These are phyloP conservation scores for Linanthus parryae DNA, from an alignment of 148 eudicot genomes.

Conservation along the genomic window DNA sequence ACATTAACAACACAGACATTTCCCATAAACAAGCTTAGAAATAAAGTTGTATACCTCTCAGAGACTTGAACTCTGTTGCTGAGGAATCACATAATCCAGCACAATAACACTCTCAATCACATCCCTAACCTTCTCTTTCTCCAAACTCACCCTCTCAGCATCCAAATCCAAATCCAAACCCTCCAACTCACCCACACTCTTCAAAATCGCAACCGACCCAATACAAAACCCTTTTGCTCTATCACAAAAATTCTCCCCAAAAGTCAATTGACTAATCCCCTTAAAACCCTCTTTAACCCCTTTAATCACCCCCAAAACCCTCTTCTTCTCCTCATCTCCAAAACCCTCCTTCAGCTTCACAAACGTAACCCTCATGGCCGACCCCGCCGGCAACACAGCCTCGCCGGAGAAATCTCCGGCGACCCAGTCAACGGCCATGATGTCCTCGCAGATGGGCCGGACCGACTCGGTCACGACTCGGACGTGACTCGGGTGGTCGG, in stretches of 20 bases:
- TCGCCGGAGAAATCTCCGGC: slow-evolving; percentile 18
- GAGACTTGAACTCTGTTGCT: background rate
- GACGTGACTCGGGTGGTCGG: slow-evolving; percentile 55
- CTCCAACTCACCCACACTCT: slow-evolving; percentile 47
- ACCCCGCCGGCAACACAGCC: slow-evolving; percentile 27
- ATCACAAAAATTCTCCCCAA: slow-evolving; percentile 76
- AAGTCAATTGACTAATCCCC: slow-evolving; percentile 36
- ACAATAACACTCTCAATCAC: slow-evolving; percentile 51
- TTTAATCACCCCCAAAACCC: slow-evolving; percentile 47
- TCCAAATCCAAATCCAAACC: slow-evolving; percentile 31
- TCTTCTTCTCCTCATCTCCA: slow-evolving; percentile 41
- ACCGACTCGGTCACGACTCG: slow-evolving; percentile 41
- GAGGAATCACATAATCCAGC: slow-evolving; percentile 58
- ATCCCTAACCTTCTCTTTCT: slow-evolving; percentile 70
- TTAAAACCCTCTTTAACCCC: slow-evolving; percentile 43
- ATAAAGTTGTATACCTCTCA: background rate
- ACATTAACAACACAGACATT: too few relatives aligned
- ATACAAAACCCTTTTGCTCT: slow-evolving; percentile 83
- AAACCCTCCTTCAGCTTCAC: slow-evolving; percentile 58
- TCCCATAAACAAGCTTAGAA: too few relatives aligned
- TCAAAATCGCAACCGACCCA: slow-evolving; percentile 57
- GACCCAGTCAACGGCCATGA: slow-evolving; percentile 90
- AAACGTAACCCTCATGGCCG: slow-evolving; percentile 60
- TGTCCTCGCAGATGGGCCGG: slow-evolving; percentile 56
- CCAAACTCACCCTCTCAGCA: slow-evolving; percentile 25